Base-by-base conservation (phyloP, 1,284 basidiomycete genomes). In the Cryptococcus amylolentus region DNA sequence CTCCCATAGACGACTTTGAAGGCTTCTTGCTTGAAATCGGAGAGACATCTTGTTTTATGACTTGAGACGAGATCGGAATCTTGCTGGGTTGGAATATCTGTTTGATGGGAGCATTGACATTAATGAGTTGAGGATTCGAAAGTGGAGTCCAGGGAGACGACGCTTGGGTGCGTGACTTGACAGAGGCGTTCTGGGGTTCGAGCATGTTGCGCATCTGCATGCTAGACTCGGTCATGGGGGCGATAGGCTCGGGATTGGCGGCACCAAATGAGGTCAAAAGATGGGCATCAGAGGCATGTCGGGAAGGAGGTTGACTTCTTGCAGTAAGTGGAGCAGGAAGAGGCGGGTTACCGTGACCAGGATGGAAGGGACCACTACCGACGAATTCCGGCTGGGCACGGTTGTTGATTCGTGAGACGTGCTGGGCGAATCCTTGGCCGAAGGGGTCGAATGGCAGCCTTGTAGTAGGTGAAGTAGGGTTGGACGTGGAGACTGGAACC, bases 391-490 rank as follows among this genome's bases (percentile, higher is more conserved):
- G 14, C 5, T 31, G 47, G 35, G 47, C n/a, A 5, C 12, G n/a
- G 31, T 6, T 13, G 20, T 44, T 28, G 57, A 54, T 20, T 23
- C 39, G 35, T 13, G 39, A n/a, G n/a, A 42, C n/a, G 23, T 49
- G 44, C 10, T 51, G 49, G 7, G 41, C 20, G 2, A 45, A 42
- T 16, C 52, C 51, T 18, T 27, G 23, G 44, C 48, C 46, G 40
- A 62, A 61, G 4, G 63, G 61, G 49, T 63, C 61, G 52, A 66
- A 62, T 12, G 45, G 5, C 9, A 28, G 16, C 16, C 23, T 9
- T 9, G 45, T 26, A 42, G 41, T 42, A 44, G 55, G 13, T 7
- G 46, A 18, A 23, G 51, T 8, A 6, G 47, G 31, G 42, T 42
- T 53, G 18, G 37, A 27, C 13, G 55, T 31, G 18, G 31, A 16